Evolutionary conservation across 2,329 filamentous ascomycete species (phyloP), one percentile per base, ranked within the genome.

Genomic region (Nothopassalora personata): DNA sequence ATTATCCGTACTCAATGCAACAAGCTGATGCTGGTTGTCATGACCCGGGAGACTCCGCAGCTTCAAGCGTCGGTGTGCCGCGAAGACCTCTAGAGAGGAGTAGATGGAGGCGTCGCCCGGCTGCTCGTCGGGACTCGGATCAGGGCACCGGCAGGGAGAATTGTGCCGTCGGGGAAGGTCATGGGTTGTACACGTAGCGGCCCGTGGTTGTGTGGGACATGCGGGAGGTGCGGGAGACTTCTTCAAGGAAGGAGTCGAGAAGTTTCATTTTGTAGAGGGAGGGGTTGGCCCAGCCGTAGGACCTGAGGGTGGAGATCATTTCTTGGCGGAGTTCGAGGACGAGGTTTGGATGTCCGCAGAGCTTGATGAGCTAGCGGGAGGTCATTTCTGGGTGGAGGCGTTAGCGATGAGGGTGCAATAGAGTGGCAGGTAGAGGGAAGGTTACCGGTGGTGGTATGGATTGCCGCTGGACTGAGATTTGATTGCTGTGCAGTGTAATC

Each of bases 241-340:
- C 70, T 58, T 70, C 70, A 54, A 72, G 57, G 39, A 69, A 58
- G 51, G 67, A 70, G 57, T 73, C 71, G 39, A 72, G 59, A 27
- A 72, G 53, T 33, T 66, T 65, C 58, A 72, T 64, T 51, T 70
- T 66, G 48, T 64, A 66, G 28, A 72, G 49, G 11, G 64, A 53
- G 5, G 58, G 64, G 59, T 66, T 68, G 18, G 61, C 64, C 60
- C 65, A 68, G 9, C 68, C 67, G 27, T 64, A 56, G 23, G 53
- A 54, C n/a, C 51, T 53, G 4, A 71, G 46, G 30, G 65, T 66
- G 15, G 52, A 27, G n/a, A 59, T 48, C 13, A 67, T 63, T 51
- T 72, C 71, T 9, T 66, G 47, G 3, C 71, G 61, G 23, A 73
- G 57, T 7, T 62, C 60, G 27, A 62, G 58, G 8, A 68, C 57